Evolutionary conservation across 495 filamentous ascomycete species (phyloP).

Genomic region (Aspergillus nanangensis): DNA sequence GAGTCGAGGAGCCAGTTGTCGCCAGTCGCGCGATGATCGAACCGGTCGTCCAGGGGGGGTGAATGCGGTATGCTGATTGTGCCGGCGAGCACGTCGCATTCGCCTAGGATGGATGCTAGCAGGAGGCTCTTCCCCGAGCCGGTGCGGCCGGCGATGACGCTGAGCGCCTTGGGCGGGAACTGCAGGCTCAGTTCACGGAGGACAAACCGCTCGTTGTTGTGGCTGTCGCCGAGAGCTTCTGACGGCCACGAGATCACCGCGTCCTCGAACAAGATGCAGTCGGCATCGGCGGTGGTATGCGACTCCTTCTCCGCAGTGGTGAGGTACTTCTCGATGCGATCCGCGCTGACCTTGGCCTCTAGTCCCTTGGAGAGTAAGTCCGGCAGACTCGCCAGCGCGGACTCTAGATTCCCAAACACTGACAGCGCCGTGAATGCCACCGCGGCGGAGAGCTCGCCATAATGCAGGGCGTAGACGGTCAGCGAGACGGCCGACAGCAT

Average conservation of each 20-base stretch:
- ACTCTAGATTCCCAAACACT: constrained; percentile 68
- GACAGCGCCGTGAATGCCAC: constrained; percentile 79
- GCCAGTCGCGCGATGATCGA: constrained; percentile 51
- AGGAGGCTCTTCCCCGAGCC: constrained; percentile 60
- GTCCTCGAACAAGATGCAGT: constrained; percentile 59
- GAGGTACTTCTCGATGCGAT: constrained; percentile 71
- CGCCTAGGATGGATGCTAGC: constrained; percentile 55
- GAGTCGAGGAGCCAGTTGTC: constrained; percentile 67
- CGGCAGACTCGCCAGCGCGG: constrained; percentile 64
- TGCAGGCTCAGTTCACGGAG: constrained; percentile 56
- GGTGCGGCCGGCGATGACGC: constrained; percentile 48
- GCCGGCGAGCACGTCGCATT: constrained; percentile 46
- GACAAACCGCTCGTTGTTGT: constrained; percentile 52
- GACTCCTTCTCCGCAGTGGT: constrained; percentile 58
- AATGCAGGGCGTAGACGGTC: constrained; percentile 58
- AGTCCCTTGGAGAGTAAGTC: constrained; percentile 64
- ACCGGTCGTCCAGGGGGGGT: constrained; percentile 29
- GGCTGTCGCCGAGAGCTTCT: constrained; percentile 15
- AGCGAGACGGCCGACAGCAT: constrained; percentile 68
- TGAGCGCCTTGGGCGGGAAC: constrained; percentile 63
- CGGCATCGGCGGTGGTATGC: constrained; percentile 49
- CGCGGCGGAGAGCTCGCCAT: constrained; percentile 62
- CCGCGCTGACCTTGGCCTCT: constrained; percentile 70
- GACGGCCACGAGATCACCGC: constrained; percentile 75
- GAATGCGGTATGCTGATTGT: constrained; percentile 40